Percentiles rank a stretch among this genome's conserved stretches.
These are phyloP conservation scores for Vaccinium corymbosum DNA, from an alignment of 148 eudicot species.

Conservation along the genomic window DNA sequence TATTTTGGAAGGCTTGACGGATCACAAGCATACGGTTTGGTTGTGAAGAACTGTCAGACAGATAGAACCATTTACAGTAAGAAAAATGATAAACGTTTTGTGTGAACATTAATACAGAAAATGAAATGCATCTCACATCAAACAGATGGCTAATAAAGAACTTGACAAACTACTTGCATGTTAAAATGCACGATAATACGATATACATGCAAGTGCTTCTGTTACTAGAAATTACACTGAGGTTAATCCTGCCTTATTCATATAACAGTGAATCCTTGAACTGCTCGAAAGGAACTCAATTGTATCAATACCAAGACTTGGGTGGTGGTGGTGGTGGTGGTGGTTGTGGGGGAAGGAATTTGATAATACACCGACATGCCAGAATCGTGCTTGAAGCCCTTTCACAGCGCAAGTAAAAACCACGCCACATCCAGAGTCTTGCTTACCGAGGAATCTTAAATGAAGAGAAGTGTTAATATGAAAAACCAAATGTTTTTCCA, in stretches of 20 bases:
- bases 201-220: background rate
- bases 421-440: background rate
- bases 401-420: background rate
- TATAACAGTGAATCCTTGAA: background rate
- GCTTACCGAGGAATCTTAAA: background rate
- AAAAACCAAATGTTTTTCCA: background rate
- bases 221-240: background rate
- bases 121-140: background rate
- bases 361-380: background rate
- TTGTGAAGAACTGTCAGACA: slow-evolving; percentile 59
- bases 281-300: background rate
- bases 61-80: background rate
- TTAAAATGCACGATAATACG: background rate
- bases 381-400: background rate
- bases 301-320: background rate
- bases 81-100: background rate
- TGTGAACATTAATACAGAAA: background rate
- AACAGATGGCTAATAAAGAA: background rate
- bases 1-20: slow-evolving; percentile 81
- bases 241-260: background rate
- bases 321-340: no score
- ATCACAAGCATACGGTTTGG: slow-evolving; percentile 74
- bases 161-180: background rate
- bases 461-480: background rate
- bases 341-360: no score